Evolutionary conservation across 176 grass and related monocot genomes (phyloP), one percentile per base, ranked within the genome.

Genomic region (Avena sativa): DNA sequence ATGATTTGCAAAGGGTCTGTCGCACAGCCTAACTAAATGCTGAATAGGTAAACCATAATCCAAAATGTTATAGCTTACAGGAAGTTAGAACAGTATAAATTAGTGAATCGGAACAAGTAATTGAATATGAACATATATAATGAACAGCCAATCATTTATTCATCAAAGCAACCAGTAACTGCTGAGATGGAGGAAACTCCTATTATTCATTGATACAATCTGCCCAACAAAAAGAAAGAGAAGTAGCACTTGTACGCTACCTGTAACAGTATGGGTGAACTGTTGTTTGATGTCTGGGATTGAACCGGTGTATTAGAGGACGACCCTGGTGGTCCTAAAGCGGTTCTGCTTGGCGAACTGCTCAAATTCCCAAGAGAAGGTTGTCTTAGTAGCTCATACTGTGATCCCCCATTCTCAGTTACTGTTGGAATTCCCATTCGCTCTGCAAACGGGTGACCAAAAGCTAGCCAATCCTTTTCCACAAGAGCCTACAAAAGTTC

Each of bases 391-490:
- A 98, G 73, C 79, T 96, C 92, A 80, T 88, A 94, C 25, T 91
- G 89, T 61, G 84, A 82, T 55, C 79, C 93, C 40, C 56, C 86
- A 59, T 79, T 91, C 76, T 95, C 97, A 88, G 89, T 81, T 74
- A 91, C 53, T 53, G 97, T 96, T 75, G 94, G 92, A 87, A 98
- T 81, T 58, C 97, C 97, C 97, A 98, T 96, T 68, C 97, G 91
- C 57, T 98, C 97, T 67, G 94, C 87, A 88, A 96, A 98, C 25
- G 97, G 97, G 88, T 98, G 97, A 55, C 97, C 97, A 88, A 98
- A 98, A 71, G 97, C 92, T 74, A 98, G 81, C 97, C 97, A 98
- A 80, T 98, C 97, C 56, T 98, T 98, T 83, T 98, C 97, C 71
- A 98, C 90, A 71, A 98, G 94, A 70, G 92, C 97, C 97, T 98